Percentiles rank a stretch among this genome's conserved stretches.
These are phyloP conservation scores for Kregervanrija delftensis DNA, from an alignment of 805 yeast species.

Conservation along the genomic window DNA sequence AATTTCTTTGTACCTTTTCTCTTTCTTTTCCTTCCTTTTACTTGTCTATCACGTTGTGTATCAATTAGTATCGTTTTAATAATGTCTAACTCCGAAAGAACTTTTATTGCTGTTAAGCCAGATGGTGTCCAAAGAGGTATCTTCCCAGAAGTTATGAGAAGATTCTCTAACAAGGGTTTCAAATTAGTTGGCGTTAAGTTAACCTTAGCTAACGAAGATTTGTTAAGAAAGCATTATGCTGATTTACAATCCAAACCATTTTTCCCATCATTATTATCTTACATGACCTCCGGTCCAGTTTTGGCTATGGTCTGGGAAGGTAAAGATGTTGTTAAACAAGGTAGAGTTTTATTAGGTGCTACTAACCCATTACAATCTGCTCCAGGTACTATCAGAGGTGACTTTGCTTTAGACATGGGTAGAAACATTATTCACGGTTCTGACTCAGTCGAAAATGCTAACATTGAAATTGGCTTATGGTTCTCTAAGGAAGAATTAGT, in stretches of 20 bases:
- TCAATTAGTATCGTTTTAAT: conserved; percentile 3
- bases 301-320: conserved; percentile 99
- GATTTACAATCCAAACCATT: conserved; percentile 95
- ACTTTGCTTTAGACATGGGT: conserved; percentile 96
- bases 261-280: conserved; percentile 92
- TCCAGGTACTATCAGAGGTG: conserved; percentile 99
- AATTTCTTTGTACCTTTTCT: background rate
- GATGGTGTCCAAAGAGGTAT: conserved; percentile 99
- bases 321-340: conserved; percentile 98
- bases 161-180: conserved; percentile 97
- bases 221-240: conserved; percentile 89
- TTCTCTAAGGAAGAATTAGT: conserved; percentile 95
- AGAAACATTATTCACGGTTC: conserved; percentile 99
- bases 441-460: conserved; percentile 96
- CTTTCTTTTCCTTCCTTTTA: background rate
- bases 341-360: conserved; percentile 96
- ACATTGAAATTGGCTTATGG: conserved; percentile 95
- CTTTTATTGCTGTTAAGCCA: conserved; percentile 92
- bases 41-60: background rate
- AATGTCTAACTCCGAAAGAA: conserved; percentile 72
- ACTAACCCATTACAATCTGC: conserved; percentile 96
- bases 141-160: conserved; percentile 78
- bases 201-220: conserved; percentile 76
- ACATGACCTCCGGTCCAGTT: conserved; percentile 98
- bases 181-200: conserved; percentile 95